Evolutionary conservation across 2,329 filamentous ascomycete genomes (phyloP).

Genomic region (Alternaria brassicae): DNA sequence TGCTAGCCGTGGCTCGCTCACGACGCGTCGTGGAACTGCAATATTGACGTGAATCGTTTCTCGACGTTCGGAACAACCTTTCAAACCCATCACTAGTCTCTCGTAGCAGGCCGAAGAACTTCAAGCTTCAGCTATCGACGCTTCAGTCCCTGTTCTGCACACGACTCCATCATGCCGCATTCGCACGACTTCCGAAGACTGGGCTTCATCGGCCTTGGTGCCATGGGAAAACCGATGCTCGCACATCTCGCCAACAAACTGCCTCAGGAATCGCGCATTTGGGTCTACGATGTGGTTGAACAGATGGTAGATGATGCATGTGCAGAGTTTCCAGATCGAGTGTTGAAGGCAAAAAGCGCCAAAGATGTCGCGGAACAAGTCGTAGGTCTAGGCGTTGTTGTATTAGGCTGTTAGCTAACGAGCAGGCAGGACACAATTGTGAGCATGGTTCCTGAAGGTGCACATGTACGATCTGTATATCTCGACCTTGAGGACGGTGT

Average conservation of each 20-base stretch:
- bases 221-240: slow-evolving; percentile 64
- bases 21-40: not conserved
- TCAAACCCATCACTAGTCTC: not conserved
- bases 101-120: not conserved
- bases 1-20: slow-evolving; percentile 3
- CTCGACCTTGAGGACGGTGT: slow-evolving; percentile 55
- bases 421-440: slow-evolving; percentile 56
- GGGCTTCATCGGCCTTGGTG: slow-evolving; percentile 63
- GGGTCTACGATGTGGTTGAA: slow-evolving; percentile 59
- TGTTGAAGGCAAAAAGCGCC: slow-evolving; percentile 53
- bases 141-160: not conserved
- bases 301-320: slow-evolving; percentile 54
- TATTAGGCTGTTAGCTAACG: slow-evolving; percentile 4
- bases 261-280: slow-evolving; percentile 52
- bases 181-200: slow-evolving; percentile 38
- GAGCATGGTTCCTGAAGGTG: slow-evolving; percentile 63
- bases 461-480: slow-evolving; percentile 61
- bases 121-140: not conserved
- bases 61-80: not conserved
- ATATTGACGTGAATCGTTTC: not conserved
- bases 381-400: slow-evolving; percentile 42
- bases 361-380: slow-evolving; percentile 60
- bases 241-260: slow-evolving; percentile 59
- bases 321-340: slow-evolving; percentile 48
- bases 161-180: slow-evolving; percentile 28